Conservation (phyloP, 202 grass and related monocot genomes). For the Digitaria exilis region DNA sequence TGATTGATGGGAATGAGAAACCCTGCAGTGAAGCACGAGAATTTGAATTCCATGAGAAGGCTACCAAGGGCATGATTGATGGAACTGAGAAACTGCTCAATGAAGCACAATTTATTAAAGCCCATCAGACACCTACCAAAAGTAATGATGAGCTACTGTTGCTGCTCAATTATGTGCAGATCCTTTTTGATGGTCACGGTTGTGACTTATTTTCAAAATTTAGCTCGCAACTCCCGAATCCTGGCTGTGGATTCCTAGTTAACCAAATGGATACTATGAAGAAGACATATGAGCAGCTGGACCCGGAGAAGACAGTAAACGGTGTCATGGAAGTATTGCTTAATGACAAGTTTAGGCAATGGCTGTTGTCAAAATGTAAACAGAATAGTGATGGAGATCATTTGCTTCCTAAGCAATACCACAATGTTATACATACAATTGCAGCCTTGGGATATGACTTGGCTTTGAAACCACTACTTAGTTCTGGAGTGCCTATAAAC, state of each 20-base stretch:
- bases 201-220: constrained; percentile 43
- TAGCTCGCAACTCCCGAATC: constrained; percentile 26
- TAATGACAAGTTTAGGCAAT: constrained; percentile 61
- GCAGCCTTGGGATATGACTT: constrained; percentile 79
- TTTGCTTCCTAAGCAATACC: constrained; percentile 65
- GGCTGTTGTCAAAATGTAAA: constrained; percentile 65
- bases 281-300: constrained; percentile 29
- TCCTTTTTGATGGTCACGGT: constrained; percentile 57
- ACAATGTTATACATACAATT: constrained; percentile 75
- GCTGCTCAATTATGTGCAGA: constrained; percentile 59
- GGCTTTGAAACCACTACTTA: constrained; percentile 66
- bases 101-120: constrained; percentile 52
- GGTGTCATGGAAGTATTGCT: constrained; percentile 72
- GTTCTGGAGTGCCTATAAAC: constrained; percentile 76
- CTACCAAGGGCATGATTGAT: constrained; percentile 47
- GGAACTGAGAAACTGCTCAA: constrained; percentile 46
- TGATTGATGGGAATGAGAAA: constrained; percentile 60
- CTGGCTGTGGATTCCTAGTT: constrained; percentile 21
- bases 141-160: constrained; percentile 56
- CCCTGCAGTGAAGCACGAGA: constrained; percentile 64
- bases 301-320: constrained; percentile 40
- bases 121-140: constrained; percentile 46
- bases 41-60: constrained; percentile 73
- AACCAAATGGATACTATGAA: constrained; percentile 41
- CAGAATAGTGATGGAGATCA: constrained; percentile 38